Evolutionary conservation across 2,329 filamentous ascomycete species (phyloP).

Genomic region (Lasiodiplodia theobromae): DNA sequence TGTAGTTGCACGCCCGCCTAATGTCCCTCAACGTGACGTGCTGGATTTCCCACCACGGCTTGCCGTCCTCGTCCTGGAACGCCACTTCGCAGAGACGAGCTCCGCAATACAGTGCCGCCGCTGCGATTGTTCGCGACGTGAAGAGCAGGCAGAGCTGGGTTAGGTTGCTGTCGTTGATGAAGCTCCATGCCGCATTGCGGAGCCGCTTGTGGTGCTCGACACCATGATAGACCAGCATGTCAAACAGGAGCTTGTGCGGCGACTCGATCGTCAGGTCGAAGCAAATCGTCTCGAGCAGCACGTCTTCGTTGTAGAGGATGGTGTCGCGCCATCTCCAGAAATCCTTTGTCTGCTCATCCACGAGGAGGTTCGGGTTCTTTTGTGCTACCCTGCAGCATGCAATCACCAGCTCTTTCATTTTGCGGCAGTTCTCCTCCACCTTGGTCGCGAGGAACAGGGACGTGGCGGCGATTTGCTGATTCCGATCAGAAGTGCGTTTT

Average conservation of each 20-base stretch:
- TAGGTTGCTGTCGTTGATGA: slow-evolving; percentile 87
- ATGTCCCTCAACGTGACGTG: slow-evolving; percentile 75
- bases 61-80: slow-evolving; percentile 75
- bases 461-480: slow-evolving; percentile 81
- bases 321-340: slow-evolving; percentile 98
- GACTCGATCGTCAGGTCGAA: slow-evolving; percentile 93
- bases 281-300: slow-evolving; percentile 88
- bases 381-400: slow-evolving; percentile 93
- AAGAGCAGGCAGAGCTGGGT: slow-evolving; percentile 86
- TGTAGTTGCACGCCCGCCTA: slow-evolving; percentile 74
- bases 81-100: slow-evolving; percentile 75
- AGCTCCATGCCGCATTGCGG: slow-evolving; percentile 89
- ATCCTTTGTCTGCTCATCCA: slow-evolving; percentile 97
- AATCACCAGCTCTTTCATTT: slow-evolving; percentile 93
- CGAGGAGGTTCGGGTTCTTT: slow-evolving; percentile 86
- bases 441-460: slow-evolving; percentile 95
- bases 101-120: slow-evolving; percentile 85
- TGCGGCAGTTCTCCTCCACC: slow-evolving; percentile 94
- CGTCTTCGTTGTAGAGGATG: slow-evolving; percentile 89
- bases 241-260: slow-evolving; percentile 84
- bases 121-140: slow-evolving; percentile 79
- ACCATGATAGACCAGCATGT: slow-evolving; percentile 76
- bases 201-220: slow-evolving; percentile 81
- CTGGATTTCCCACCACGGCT: slow-evolving; percentile 87
- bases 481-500: neutral